Base-by-base conservation (phyloP, 1,284 basidiomycete genomes). In the Trichosporon coremiiforme region DNA sequence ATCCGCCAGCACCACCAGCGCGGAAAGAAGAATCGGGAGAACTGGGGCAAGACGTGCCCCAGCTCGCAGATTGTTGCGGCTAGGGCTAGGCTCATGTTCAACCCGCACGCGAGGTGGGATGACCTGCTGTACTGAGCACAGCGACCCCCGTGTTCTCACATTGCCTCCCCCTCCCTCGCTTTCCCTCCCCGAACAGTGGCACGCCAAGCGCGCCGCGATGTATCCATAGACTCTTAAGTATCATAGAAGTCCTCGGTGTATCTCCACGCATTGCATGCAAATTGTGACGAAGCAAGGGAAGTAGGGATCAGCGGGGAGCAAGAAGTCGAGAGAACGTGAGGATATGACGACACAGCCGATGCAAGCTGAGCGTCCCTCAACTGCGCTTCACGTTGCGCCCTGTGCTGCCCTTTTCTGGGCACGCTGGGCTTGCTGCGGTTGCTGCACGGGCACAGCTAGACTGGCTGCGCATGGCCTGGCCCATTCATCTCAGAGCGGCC, bases 61-160 rank as follows among this genome's bases (percentile, higher is more conserved):
- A 25, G 31, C 31, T 15, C 29, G 57, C 57, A 60, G 57, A 33
- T 60, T n/a, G 57, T 60, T 0, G 57, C 57, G 3, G 57, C 57
- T 2, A 13, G 57, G 15, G 57, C 57, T 4, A 2, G n/a, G 57
- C 29, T 60, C 31, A 60, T 60, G 57, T 60, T 60, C 57, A 60
- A 60, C 31, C 57, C 57, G 29, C 57, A 31, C 31, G 57, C 57
- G 1, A 29, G 57, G 13, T 60, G 57, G 57, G 57, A 60, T 17
- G 57, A 60, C 57, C 13, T 60, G 20, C 31, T 60, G 15, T 60
- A 60, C 57, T 31, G 22, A 22, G 29, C 57, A 8, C 29, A 10
- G 5, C 45, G 3, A 17, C n/a, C 17, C n/a, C 10, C n/a, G n/a
- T n/a, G n/a, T n/a, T n/a, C 45, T n/a, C 45, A 47, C 12, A n/a